Conservation (phyloP, 1,139 yeast genomes). For the Martiniozyma asiatica region DNA sequence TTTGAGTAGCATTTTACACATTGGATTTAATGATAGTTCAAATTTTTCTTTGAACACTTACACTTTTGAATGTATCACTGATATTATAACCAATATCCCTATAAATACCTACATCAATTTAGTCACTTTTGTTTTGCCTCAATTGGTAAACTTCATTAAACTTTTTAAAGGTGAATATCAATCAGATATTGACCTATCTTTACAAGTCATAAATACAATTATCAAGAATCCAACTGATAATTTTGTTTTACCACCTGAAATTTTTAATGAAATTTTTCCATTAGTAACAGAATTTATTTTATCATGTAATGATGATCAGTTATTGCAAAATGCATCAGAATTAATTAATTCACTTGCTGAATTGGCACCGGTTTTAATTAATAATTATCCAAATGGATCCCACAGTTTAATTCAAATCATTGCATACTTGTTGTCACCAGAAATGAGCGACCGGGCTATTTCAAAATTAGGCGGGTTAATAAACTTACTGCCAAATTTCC, state of each 20-base stretch:
- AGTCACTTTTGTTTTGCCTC: slow-evolving; percentile 43
- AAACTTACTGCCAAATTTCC: slow-evolving; percentile 47
- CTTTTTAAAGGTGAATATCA: slow-evolving; percentile 30
- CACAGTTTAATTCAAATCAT: slow-evolving; percentile 32
- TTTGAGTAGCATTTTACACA: slow-evolving; percentile 45
- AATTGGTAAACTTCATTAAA: slow-evolving; percentile 30
- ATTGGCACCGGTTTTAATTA: too few relatives aligned
- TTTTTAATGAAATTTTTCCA: slow-evolving; percentile 41
- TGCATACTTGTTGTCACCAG: slow-evolving; percentile 60
- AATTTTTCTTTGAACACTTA: slow-evolving; percentile 52
- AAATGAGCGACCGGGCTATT: slow-evolving; percentile 69
- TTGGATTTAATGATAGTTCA: slow-evolving; percentile 65
- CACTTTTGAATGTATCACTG: slow-evolving; percentile 46
- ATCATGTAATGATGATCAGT: slow-evolving; percentile 60
- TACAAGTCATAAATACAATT: slow-evolving; percentile 55
- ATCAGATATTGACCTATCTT: slow-evolving; percentile 50
- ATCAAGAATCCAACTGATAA: slow-evolving; percentile 27
- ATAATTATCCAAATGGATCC: background rate
- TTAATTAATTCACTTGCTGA: slow-evolving; percentile 53
- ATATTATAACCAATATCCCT: slow-evolving; percentile 39
- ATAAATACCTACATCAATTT: slow-evolving; percentile 33
- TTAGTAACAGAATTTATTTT: slow-evolving; percentile 39
- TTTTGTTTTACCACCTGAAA: slow-evolving; percentile 21
- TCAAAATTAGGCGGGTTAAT: slow-evolving; percentile 61
- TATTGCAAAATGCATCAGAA: slow-evolving; percentile 69